Base-by-base conservation (phyloP, 1,139 yeast species). In the Geotrichum carabidarum region DNA sequence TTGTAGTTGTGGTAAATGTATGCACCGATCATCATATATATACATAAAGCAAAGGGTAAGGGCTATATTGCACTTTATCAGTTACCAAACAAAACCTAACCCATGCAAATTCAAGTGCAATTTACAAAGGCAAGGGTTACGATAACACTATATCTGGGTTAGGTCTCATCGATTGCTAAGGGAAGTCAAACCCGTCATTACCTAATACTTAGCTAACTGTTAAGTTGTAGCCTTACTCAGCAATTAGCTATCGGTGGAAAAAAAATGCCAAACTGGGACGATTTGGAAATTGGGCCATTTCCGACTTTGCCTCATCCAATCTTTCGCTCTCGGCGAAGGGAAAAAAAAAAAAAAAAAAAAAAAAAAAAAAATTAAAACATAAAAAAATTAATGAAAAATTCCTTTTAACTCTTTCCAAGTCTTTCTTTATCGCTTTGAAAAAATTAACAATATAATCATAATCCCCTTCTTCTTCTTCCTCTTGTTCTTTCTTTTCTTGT, bases 121-220 rank as follows among this genome's bases (percentile, higher is more conserved):
- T 22, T 5, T 22, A 5, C 17, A 35, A 48, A 46, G 51, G 51
- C 41, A 48, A 48, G 41, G 51, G 51, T 17, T 34, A 11, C 14
- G 37, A 34, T 34, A 34, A n/a, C 27, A 3, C 27, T 22, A 22
- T 22, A 22, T 22, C 27, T 22, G 27, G 27, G 27, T 22, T 22
- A 22, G 27, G 27, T 22, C 3, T 5, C 3, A 34, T 3, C 14
- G 12, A 34, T 34, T 22, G n/a, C 44, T 40, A 40, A 40, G 2
- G 44, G 44, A 18, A 40, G 44, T 17, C 22, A 40, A 15, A 15
- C 27, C 44, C 44, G 44, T 7, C 27, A 40, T 15, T 34, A 34
- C 37, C 12, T n/a, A 34, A n/a, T n/a, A 11, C 7, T n/a, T 34
- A 4, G 37, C 6, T n/a, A 34, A 3, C 6, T n/a, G n/a, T n/a